phyloP scores from a whole-genome alignment of 768 basidiomycete species.

The Wakefieldia striispora region DNA sequence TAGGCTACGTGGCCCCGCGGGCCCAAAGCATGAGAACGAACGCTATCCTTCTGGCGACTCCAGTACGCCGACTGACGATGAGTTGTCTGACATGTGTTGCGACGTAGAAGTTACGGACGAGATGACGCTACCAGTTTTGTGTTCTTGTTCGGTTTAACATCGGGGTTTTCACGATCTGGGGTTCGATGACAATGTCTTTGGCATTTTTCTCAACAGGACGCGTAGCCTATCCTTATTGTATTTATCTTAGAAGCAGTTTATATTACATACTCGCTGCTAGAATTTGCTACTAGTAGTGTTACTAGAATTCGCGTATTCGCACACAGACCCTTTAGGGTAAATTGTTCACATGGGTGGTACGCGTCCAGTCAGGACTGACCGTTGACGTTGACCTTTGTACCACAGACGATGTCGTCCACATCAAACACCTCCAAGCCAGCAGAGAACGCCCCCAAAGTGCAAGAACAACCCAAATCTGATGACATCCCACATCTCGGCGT shows the following conservation, averaged over 20 bases:
- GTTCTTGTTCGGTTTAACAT: slow-evolving; percentile 17
- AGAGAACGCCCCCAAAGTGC: slow-evolving; percentile 25
- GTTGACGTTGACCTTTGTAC: background rate
- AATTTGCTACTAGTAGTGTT: background rate
- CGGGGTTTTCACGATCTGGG: slow-evolving; percentile 3
- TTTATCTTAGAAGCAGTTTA: slow-evolving; percentile 21
- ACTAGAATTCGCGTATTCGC: background rate
- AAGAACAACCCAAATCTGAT: slow-evolving; percentile 42
- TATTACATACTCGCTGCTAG: slow-evolving; percentile 1
- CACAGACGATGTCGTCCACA: slow-evolving; percentile 40
- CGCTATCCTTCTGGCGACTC: slow-evolving; percentile 28
- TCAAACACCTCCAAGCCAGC: slow-evolving; percentile 47
- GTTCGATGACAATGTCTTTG: slow-evolving; percentile 10
- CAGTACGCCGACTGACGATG: slow-evolving; percentile 15
- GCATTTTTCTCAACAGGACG: slow-evolving; percentile 10
- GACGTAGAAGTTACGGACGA: slow-evolving; percentile 25
- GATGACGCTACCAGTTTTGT: slow-evolving; percentile 18
- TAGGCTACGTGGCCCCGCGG: slow-evolving; percentile 17
- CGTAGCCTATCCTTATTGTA: slow-evolving; percentile 33
- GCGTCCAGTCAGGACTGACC: slow-evolving; percentile 8
- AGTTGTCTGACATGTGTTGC: slow-evolving; percentile 25
- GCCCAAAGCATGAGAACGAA: slow-evolving; percentile 12
- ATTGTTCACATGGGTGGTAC: slow-evolving; percentile 26
- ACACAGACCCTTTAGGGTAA: background rate
- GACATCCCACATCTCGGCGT: slow-evolving; percentile 72